Evolutionary conservation across 768 basidiomycete species (phyloP).

Genomic region (Ramaria rubella): DNA sequence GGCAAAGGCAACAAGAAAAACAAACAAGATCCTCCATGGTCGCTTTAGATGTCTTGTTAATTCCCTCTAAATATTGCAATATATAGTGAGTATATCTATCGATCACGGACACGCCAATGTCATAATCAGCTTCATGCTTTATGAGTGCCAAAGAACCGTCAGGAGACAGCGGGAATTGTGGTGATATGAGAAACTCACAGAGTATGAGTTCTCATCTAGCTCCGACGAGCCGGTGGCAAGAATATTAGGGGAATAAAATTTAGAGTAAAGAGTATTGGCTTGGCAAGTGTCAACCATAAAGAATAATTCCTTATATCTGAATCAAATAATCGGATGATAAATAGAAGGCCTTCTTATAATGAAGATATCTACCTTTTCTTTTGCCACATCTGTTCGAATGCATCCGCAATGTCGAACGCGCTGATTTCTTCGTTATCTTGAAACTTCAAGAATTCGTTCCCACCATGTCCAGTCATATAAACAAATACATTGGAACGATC

Average conservation of each 20-base stretch:
- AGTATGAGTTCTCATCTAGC: constrained; percentile 87
- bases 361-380: constrained; percentile 84
- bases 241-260: constrained; percentile 90
- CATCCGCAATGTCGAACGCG: constrained; percentile 95
- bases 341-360: too few species aligned
- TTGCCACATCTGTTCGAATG: constrained; percentile 97
- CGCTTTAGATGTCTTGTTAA: constrained; percentile 81
- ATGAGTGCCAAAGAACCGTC: background rate
- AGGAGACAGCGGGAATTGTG: background rate
- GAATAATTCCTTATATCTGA: constrained; percentile 88
- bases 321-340: background rate
- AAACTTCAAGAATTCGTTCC: constrained; percentile 97
- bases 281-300: constrained; percentile 99
- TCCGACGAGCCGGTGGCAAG: constrained; percentile 84
- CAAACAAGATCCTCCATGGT: constrained; percentile 79
- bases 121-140: constrained; percentile 88
- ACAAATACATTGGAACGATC: constrained; percentile 90
- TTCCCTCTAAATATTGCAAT: constrained; percentile 83
- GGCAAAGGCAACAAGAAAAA: constrained; percentile 12
- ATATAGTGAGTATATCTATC: constrained; percentile 92
- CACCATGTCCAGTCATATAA: constrained; percentile 98
- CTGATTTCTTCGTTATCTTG: constrained; percentile 98
- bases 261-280: constrained; percentile 91
- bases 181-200: constrained; percentile 43
- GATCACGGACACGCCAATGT: constrained; percentile 93